These are phyloP conservation scores for Pythium vanterpoolii DNA, from an alignment of 352 stramenopile species.

Conservation along the genomic window DNA sequence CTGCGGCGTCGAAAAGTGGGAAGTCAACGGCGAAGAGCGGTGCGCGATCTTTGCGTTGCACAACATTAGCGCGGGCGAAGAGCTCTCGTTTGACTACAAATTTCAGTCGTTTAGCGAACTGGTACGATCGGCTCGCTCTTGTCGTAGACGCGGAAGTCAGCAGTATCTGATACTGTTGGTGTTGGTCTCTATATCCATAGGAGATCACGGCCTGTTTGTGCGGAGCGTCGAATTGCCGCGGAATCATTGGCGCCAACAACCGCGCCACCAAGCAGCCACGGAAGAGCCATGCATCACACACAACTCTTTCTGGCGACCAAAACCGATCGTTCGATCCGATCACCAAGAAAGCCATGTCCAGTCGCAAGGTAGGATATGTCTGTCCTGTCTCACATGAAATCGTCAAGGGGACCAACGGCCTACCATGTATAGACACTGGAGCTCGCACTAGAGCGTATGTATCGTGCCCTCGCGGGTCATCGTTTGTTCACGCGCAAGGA, in stretches of 20 bases:
- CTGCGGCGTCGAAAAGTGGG: slow-evolving; percentile 93
- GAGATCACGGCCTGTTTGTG: slow-evolving; percentile 75
- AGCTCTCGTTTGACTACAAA: slow-evolving; percentile 97
- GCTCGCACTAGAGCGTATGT: slow-evolving; percentile 52
- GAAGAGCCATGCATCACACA: slow-evolving; percentile 19
- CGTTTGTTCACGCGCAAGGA: slow-evolving; percentile 49
- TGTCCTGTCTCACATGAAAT: too few relatives aligned
- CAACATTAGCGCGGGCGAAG: slow-evolving; percentile 86
- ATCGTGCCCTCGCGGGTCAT: slow-evolving; percentile 34
- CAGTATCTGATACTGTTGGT: slow-evolving; percentile 2
- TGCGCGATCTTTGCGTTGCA: slow-evolving; percentile 94
- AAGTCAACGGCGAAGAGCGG: slow-evolving; percentile 90
- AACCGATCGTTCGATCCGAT: slow-evolving; percentile 19
- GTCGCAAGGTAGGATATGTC: slow-evolving; percentile 21
- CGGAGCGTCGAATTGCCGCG: slow-evolving; percentile 54
- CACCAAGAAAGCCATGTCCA: slow-evolving; percentile 18
- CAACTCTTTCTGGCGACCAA: background rate
- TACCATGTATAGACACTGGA: slow-evolving; percentile 56
- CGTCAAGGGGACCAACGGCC: too few relatives aligned
- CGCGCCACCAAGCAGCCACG: slow-evolving; percentile 29
- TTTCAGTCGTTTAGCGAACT: slow-evolving; percentile 62
- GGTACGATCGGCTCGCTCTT: slow-evolving; percentile 19
- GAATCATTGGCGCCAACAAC: slow-evolving; percentile 75
- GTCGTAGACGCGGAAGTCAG: slow-evolving; percentile 12
- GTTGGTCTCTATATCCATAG: slow-evolving; percentile 24